Conservation (phyloP, 1,284 basidiomycete species). For the Pseudozyma sp. region DNA sequence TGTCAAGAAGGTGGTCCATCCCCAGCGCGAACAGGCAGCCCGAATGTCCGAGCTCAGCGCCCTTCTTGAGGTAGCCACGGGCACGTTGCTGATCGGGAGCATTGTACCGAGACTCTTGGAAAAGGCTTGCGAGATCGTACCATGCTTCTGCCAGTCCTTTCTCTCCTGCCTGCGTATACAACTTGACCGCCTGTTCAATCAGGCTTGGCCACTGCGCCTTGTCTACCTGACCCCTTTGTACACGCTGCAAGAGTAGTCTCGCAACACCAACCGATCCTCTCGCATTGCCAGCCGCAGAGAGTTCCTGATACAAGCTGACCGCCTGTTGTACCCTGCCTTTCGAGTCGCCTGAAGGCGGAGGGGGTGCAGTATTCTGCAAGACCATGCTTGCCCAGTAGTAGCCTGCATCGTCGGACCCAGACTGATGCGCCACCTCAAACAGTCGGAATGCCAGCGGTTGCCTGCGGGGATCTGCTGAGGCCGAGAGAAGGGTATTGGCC, state of each 20-base stretch:
- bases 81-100: constrained; percentile 38
- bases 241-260: constrained; percentile 46
- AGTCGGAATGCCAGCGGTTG: constrained; percentile 46
- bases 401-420: constrained; percentile 53
- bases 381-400: constrained; percentile 63
- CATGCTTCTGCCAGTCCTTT: constrained; percentile 58
- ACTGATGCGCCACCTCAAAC: constrained; percentile 41
- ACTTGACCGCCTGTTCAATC: constrained; percentile 36
- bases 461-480: constrained; percentile 43
- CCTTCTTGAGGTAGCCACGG: constrained; percentile 37
- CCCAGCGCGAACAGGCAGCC: constrained; percentile 41
- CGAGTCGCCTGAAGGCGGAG: constrained; percentile 23
- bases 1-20: constrained; percentile 27
- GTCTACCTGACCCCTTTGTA: constrained; percentile 25
- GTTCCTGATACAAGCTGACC: constrained; percentile 42
- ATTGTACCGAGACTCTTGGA: constrained; percentile 40
- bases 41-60: constrained; percentile 45
- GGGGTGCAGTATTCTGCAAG: constrained; percentile 45
- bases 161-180: constrained; percentile 55
- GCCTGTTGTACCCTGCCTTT: constrained; percentile 39
- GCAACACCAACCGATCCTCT: constrained; percentile 53
- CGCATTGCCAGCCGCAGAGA: constrained; percentile 53
- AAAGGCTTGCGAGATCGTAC: constrained; percentile 56
- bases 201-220: constrained; percentile 26
- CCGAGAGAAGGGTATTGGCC: constrained; percentile 30